Conservation (phyloP, 1,284 basidiomycete genomes). For the Trichosporon sp. region DNA sequence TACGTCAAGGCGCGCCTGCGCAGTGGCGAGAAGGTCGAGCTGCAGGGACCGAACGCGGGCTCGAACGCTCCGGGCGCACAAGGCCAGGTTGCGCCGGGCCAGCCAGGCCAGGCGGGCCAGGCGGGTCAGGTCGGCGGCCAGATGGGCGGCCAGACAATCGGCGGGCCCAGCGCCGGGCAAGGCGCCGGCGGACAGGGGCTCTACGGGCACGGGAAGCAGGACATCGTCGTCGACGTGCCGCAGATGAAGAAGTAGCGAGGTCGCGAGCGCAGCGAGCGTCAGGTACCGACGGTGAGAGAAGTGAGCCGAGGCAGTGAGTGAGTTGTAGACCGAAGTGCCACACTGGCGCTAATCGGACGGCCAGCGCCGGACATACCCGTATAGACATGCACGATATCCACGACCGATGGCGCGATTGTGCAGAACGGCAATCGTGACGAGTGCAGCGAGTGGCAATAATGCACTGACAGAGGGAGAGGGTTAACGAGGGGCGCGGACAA, state of each 20-base stretch:
- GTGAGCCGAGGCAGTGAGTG: too few relatives aligned
- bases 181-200: not conserved
- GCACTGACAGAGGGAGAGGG: too few relatives aligned
- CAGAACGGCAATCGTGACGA: too few relatives aligned
- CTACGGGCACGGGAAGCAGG: not conserved
- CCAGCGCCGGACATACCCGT: too few relatives aligned
- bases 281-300: too few relatives aligned
- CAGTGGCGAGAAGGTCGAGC: conserved; percentile 36
- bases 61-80: too few relatives aligned
- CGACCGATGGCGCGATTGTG: too few relatives aligned
- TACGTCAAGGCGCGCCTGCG: conserved; percentile 44
- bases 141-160: not conserved
- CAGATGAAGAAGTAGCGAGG: not conserved
- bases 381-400: too few relatives aligned
- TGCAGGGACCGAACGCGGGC: conserved; percentile 31
- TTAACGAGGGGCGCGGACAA: too few relatives aligned
- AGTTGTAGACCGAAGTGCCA: too few relatives aligned
- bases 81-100: not conserved
- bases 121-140: not conserved
- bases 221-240: conserved; percentile 2
- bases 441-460: too few relatives aligned
- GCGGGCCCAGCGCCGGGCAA: not conserved
- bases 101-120: not conserved
- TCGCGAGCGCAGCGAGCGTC: not conserved
- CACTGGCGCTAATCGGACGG: too few relatives aligned